These are phyloP conservation scores for Heritiera fomes DNA, from an alignment of 345 rosid genomes.

Conservation along the genomic window DNA sequence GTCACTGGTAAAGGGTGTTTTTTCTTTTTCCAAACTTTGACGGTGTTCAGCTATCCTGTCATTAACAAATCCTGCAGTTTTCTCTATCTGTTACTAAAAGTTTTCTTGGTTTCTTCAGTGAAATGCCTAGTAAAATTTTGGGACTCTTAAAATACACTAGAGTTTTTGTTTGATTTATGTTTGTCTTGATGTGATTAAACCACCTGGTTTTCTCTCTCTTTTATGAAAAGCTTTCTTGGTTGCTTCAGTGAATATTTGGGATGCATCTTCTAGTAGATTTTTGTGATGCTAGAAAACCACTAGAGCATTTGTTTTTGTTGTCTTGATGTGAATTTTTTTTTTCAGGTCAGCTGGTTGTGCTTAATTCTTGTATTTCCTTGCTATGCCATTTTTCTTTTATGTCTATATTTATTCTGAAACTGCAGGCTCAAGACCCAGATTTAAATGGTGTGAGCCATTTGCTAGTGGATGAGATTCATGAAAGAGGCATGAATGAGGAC, in stretches of 20 bases:
- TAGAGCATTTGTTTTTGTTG: slow-evolving; percentile 7
- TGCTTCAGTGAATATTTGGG: not conserved
- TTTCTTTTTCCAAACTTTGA: not conserved
- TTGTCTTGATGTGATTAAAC: slow-evolving; percentile 9
- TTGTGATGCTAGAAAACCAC: not conserved
- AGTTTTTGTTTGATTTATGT: slow-evolving; percentile 13
- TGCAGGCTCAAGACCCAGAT: slow-evolving; percentile 84
- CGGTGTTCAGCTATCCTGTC: not conserved
- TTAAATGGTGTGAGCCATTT: slow-evolving; percentile 82
- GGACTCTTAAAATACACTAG: not conserved
- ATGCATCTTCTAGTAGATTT: not conserved
- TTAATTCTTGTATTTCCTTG: slow-evolving; percentile 6
- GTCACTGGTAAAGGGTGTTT: not conserved
- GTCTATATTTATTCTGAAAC: slow-evolving; percentile 29
- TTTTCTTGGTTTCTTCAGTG: not conserved
- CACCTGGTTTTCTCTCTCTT: not conserved
- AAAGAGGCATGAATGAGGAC: slow-evolving; percentile 71
- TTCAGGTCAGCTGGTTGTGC: not conserved
- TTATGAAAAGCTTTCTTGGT: not conserved
- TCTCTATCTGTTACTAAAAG: not conserved
- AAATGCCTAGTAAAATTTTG: not conserved
- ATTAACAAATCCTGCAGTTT: not conserved
- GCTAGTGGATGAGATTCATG: slow-evolving; percentile 83
- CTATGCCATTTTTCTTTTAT: slow-evolving; percentile 21
- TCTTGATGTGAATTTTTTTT: not conserved